Evolutionary conservation across 257 asterid species (phyloP).

Genomic region (Penstemon newberryi): DNA sequence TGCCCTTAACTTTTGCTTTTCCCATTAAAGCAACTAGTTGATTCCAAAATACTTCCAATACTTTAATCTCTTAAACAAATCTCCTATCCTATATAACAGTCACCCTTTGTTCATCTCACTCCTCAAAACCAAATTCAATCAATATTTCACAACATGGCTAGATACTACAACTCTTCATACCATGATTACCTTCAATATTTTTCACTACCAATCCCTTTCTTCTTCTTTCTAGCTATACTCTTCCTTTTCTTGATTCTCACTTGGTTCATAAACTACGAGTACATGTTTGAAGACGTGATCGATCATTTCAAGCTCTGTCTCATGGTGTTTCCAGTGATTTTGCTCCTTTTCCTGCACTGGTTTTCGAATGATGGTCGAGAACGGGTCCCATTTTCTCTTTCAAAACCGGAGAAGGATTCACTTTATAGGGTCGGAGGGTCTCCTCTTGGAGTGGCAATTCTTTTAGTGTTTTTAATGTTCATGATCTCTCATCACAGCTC

Average conservation of each 20-base stretch:
- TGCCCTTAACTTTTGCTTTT: constrained; percentile 13
- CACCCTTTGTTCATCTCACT: neutral
- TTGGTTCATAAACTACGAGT: constrained; percentile 80
- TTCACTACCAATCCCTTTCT: constrained; percentile 61
- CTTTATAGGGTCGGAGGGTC: constrained; percentile 57
- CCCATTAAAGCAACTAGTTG: constrained; percentile 21
- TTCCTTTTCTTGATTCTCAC: constrained; percentile 61
- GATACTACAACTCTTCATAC: constrained; percentile 55
- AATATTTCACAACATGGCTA: constrained; percentile 44
- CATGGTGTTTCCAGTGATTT: constrained; percentile 65
- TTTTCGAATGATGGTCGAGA: constrained; percentile 49
- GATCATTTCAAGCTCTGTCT: constrained; percentile 56
- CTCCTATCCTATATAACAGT: constrained; percentile 35
- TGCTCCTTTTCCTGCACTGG: constrained; percentile 71
- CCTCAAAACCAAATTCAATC: neutral
- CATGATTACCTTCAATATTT: constrained; percentile 60
- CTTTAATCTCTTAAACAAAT: constrained; percentile 7
- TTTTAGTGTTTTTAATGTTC: constrained; percentile 48
- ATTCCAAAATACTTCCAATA: constrained; percentile 11
- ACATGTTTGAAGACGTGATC: constrained; percentile 46
- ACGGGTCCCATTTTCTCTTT: constrained; percentile 42
- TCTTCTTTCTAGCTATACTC: constrained; percentile 51
- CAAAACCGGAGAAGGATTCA: constrained; percentile 62
- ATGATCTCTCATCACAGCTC: constrained; percentile 57
- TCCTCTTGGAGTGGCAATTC: constrained; percentile 47